Evolutionary conservation across 75 land plant species (phyloP).

Genomic region (Cunninghamia lanceolata): DNA sequence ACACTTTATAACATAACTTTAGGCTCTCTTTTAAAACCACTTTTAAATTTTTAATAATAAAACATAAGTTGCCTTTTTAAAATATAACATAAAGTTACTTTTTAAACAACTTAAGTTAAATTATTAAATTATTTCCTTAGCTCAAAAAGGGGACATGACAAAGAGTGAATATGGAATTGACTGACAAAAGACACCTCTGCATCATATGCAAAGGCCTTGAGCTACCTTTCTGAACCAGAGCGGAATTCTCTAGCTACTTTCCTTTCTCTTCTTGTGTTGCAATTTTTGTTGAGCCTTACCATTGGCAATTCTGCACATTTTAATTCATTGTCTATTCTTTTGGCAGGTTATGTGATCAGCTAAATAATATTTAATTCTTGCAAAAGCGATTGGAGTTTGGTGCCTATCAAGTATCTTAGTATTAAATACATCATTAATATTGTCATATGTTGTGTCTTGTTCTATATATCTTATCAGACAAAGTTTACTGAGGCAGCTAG

Average conservation of each 20-base stretch:
- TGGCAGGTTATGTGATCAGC: constrained; percentile 1
- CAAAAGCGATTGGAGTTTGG: background rate
- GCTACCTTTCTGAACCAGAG: background rate
- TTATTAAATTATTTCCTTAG: no score
- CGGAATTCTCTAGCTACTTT: background rate
- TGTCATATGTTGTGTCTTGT: background rate
- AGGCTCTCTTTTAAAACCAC: no score
- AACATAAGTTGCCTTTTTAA: no score
- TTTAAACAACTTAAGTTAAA: no score
- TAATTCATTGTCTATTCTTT: background rate
- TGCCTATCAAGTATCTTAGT: background rate
- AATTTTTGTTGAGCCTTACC: constrained; percentile 5
- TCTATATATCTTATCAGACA: background rate
- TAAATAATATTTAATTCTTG: background rate
- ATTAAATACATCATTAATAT: background rate
- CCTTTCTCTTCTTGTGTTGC: background rate
- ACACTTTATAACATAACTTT: no score
- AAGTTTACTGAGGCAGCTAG: background rate
- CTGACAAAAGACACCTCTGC: constrained; percentile 1
- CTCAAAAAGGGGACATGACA: no score
- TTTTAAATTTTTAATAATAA: no score
- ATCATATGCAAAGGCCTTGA: background rate
- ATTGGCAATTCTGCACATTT: background rate
- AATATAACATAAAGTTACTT: no score
- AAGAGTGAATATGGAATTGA: constrained; percentile 3